Percentiles rank a stretch among this genome's conserved stretches.
Conservation (phyloP, 2,329 filamentous ascomycete genomes). For the Bipolaris zeicola region DNA sequence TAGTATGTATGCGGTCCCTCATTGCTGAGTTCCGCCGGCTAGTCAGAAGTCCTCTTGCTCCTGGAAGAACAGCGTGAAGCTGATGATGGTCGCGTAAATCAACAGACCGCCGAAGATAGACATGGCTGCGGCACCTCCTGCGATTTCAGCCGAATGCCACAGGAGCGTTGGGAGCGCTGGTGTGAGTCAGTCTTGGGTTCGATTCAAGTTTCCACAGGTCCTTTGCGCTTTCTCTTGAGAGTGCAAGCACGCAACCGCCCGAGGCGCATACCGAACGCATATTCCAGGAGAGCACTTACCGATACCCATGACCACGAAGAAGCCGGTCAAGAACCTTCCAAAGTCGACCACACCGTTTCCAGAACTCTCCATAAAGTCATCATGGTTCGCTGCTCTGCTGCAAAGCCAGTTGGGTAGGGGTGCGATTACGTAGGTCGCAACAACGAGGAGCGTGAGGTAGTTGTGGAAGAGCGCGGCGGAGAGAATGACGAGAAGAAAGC, state of each 20-base stretch:
- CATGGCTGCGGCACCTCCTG: conserved; percentile 89
- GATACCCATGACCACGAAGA: conserved; percentile 96
- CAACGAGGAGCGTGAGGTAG: conserved; percentile 94
- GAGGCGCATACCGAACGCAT: neutral
- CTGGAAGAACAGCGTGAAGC: conserved; percentile 97
- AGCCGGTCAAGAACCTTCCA: conserved; percentile 91
- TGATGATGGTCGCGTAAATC: conserved; percentile 98
- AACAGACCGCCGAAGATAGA: conserved; percentile 88
- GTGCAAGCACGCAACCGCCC: neutral
- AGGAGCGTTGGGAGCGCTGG: conserved; percentile 85
- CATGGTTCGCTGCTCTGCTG: conserved; percentile 81
- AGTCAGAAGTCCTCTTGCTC: conserved; percentile 92
- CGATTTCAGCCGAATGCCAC: conserved; percentile 84
- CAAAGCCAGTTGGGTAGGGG: conserved; percentile 98
- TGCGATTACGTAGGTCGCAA: conserved; percentile 91
- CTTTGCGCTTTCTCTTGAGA: neutral
- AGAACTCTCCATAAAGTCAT: conserved; percentile 91
- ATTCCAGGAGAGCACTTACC: conserved; percentile 64
- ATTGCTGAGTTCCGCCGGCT: conserved; percentile 34
- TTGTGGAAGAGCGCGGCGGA: conserved; percentile 93
- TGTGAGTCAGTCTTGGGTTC: conserved; percentile 16
- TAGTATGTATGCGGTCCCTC: conserved; percentile 10
- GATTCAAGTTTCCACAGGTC: neutral
- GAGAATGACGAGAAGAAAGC: conserved; percentile 98
- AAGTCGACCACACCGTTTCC: conserved; percentile 88